A percentile compares a stretch with the other conserved stretches of the same genome.
Evolutionary conservation across 2,329 filamentous ascomycete species (phyloP).

Genomic region (Epicoccum nigrum): DNA sequence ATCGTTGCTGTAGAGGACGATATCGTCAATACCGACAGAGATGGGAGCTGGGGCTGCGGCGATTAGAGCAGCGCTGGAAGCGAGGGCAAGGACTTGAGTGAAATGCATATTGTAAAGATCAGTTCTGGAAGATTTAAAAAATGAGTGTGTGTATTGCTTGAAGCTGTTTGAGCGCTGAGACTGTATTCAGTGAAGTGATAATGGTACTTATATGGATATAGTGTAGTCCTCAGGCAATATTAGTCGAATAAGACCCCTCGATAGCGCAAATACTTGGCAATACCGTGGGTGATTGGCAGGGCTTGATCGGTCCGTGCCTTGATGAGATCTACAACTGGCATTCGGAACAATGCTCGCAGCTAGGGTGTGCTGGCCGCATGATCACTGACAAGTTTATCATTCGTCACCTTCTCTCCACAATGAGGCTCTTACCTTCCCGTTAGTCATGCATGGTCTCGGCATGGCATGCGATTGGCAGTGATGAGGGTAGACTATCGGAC

Average conservation of each 20-base stretch:
- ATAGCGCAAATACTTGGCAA: conserved; percentile 9
- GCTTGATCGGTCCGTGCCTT: conserved; percentile 10
- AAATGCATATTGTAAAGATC: conserved; percentile 28
- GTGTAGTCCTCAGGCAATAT: background rate
- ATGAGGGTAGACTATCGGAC: conserved; percentile 2
- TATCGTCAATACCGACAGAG: conserved; percentile 28
- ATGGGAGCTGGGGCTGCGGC: conserved; percentile 24
- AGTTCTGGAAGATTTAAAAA: conserved; percentile 1
- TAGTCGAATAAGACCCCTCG: background rate
- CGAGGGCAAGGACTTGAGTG: conserved; percentile 21
- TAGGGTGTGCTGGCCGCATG: background rate
- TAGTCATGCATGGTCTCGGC: conserved; percentile 1
- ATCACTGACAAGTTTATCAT: background rate
- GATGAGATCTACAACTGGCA: background rate
- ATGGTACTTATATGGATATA: conserved; percentile 12
- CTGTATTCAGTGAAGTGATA: background rate
- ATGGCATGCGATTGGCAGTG: background rate
- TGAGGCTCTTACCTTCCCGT: background rate
- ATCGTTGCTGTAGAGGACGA: conserved; percentile 32
- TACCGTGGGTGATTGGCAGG: conserved; percentile 12
- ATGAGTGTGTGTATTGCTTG: conserved; percentile 3
- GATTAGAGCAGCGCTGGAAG: conserved; percentile 20
- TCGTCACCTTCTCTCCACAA: background rate
- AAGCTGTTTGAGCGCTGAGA: background rate
- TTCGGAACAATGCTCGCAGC: background rate